Conservation (phyloP, 83 land plant species). For the Larix sibirica region DNA sequence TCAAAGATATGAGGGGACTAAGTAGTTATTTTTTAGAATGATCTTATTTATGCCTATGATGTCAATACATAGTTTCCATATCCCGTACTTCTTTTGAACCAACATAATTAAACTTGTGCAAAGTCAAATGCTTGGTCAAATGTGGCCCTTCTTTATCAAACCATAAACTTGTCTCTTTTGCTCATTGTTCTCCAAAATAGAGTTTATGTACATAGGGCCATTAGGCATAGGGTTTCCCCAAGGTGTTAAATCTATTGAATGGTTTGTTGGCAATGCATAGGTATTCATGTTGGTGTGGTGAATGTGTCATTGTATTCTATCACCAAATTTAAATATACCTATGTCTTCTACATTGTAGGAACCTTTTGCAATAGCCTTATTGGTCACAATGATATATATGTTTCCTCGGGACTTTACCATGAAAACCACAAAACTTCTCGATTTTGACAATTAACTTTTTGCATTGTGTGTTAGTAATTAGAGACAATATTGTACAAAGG, state of each 20-base stretch:
- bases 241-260: too few species aligned
- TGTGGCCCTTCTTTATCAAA: too few species aligned
- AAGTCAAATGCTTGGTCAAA: too few species aligned
- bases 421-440: not conserved
- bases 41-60: not conserved
- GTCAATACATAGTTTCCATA: not conserved
- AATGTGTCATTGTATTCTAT: not conserved
- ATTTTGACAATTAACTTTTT: not conserved
- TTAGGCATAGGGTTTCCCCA: too few species aligned
- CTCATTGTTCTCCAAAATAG: not conserved
- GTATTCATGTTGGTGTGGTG: not conserved
- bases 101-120: not conserved
- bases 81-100: not conserved
- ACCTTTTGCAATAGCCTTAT: not conserved
- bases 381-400: not conserved
- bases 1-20: not conserved
- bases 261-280: too few species aligned
- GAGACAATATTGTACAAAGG: not conserved
- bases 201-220: not conserved
- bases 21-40: not conserved
- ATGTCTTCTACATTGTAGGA: not conserved
- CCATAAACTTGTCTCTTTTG: too few species aligned
- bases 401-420: not conserved
- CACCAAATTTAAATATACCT: not conserved
- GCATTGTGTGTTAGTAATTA: not conserved